Evolutionary conservation across 495 filamentous ascomycete genomes (phyloP), one percentile per base, ranked within the genome.

Genomic region (Penicillium cosmopolitanum): DNA sequence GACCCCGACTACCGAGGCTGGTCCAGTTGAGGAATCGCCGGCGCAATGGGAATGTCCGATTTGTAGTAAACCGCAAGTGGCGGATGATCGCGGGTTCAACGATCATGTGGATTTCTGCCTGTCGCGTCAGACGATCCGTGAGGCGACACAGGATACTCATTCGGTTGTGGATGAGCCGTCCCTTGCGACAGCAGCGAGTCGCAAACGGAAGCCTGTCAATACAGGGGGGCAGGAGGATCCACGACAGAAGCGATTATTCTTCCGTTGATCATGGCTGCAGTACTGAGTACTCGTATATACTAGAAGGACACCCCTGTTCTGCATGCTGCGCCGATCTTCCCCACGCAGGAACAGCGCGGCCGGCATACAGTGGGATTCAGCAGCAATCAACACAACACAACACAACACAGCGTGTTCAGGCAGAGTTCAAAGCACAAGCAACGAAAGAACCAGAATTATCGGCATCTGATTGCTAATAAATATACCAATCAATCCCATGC

Each of bases 71-170:
- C 87, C 89, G 0, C 91, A 97, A 66, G 57, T 77, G 4, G 86
- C 93, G 0, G 84, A 92, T 60, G 92, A 97, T 69, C 80, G 81
- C 38, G 72, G 69, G 6, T 97, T 99, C 74, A 99, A 99, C 62
- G 87, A 89, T 51, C 96, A 99, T 72, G 89, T 99, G 48, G 96
- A 99, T 68, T 86, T 90, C 19, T 99, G 95, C 74, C 83, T 99
- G 8, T 97, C 93, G 2, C 78, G 85, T 47, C 85, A 88, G 69
- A 90, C 91, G 0, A 98, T 98, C 60, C 87, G 87, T 43, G 91
- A 97, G 66, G 89, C 84, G 0, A 87, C 89, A 7, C 85, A 89
- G 56, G 83, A 64, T 31, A 66, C 67, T 12, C 46, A 23, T 25
- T 60, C 68, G 15, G 53, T 9, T 4, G 5, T 44, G 3, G 42